Evolutionary conservation across 2,329 filamentous ascomycete species (phyloP), one percentile per base, ranked within the genome.

Genomic region (Trichoderma lentiforme): DNA sequence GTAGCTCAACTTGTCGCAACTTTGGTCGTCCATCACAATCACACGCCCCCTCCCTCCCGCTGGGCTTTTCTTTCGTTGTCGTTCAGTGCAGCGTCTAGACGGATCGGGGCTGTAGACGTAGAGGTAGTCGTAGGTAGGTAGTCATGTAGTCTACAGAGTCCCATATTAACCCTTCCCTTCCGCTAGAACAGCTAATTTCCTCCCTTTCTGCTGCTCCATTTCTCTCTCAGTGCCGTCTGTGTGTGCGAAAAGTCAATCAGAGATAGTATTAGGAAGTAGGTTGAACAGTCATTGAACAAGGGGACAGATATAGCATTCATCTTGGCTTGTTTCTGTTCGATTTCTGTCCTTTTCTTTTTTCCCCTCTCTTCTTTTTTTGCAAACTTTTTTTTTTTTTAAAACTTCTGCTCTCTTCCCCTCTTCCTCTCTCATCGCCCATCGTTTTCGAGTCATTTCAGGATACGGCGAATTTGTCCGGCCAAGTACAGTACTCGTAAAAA

Each of bases 11-110:
- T 39, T 39, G 30, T 60, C 30, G 30, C 32, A 68, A 53, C 64
- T n/a, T n/a, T 57, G 34, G 11, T 60, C 56, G 36, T 58, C 34
- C 24, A 36, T 58, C 56, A 58, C 24, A 67, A 24, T 14, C 34
- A 26, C 65, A 58, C 65, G 53, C 65, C 65, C 65, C 56, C 65
- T 58, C 65, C 36, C 28, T 43, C 64, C 32, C 30, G 28, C 57
- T 24, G 43, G 18, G 4, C 43, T 56, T 30, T 4, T 30, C 34
- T 14, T 21, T 60, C 30, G 57, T 14, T 18, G 18, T 60, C 57
- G 57, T 32, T 60, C 47, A 53, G n/a, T 3, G 47, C 47, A 53
- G n/a, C 11, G 47, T 53, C 21, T 21, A 53, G 21, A 24, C 47
- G 47, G 47, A 53, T 24, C 47, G 47, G 47, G 30, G 57, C n/a